Conservation (phyloP, 805 yeast species). For the Candida silvicultrix region DNA sequence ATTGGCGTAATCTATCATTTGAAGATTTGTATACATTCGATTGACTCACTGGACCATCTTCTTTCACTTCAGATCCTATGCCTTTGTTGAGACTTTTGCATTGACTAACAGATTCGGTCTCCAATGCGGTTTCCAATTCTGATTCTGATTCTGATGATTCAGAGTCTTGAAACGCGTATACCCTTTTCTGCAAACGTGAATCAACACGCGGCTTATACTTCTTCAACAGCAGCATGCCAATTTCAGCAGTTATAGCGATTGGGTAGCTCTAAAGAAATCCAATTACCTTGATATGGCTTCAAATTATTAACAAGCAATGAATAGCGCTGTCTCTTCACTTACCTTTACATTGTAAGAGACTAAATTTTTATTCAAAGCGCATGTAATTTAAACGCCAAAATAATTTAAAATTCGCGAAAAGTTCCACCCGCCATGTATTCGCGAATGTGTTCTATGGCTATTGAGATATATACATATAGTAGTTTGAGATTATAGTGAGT, state of each 20-base stretch:
- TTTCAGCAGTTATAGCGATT: neutral
- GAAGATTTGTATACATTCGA: neutral
- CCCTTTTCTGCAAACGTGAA: neutral
- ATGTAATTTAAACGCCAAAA: neutral
- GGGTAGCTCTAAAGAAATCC: neutral
- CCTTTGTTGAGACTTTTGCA: too few relatives aligned
- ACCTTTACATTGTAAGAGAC: too few relatives aligned
- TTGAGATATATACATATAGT: too few relatives aligned
- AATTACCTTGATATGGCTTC: too few relatives aligned
- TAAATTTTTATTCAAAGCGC: too few relatives aligned
- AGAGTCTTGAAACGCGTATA: neutral
- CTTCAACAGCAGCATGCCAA: neutral
- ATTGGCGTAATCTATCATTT: neutral
- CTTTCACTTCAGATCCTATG: too few relatives aligned
- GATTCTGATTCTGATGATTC: neutral
- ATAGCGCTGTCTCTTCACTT: too few relatives aligned
- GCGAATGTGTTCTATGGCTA: neutral
- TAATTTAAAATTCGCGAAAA: too few relatives aligned
- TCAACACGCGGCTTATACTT: neutral
- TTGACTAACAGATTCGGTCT: neutral
- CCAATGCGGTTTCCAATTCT: neutral
- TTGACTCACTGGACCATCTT: too few relatives aligned
- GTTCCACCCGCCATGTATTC: neutral
- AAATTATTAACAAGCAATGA: too few relatives aligned
- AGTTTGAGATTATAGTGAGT: too few relatives aligned